Conservation (phyloP, 2,329 filamentous ascomycete species). For the Gliomastix tumulicola region DNA sequence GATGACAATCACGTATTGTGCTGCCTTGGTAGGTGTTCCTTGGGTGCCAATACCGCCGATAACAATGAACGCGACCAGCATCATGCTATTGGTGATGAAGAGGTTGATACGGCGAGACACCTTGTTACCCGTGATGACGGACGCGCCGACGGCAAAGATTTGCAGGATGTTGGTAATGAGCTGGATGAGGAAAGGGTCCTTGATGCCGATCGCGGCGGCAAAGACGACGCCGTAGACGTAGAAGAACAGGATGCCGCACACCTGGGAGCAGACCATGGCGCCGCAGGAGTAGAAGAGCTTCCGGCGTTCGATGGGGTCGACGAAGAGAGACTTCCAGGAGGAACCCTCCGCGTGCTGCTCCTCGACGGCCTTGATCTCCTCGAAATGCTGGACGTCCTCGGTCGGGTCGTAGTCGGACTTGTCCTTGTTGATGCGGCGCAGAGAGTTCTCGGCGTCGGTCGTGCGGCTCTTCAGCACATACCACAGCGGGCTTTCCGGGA, state of each 20-base stretch:
- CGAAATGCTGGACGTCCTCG: slow-evolving; percentile 9
- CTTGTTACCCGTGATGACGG: slow-evolving; percentile 27
- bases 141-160: slow-evolving; percentile 23
- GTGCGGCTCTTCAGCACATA: slow-evolving; percentile 17
- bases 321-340: slow-evolving; percentile 26
- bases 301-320: slow-evolving; percentile 31
- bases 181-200: slow-evolving; percentile 26
- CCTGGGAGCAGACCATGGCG: slow-evolving; percentile 32
- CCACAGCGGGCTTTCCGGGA: slow-evolving; percentile 20
- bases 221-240: slow-evolving; percentile 32
- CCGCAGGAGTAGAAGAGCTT: slow-evolving; percentile 33
- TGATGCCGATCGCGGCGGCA: slow-evolving; percentile 26
- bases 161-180: slow-evolving; percentile 29
- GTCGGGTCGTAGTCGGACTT: slow-evolving; percentile 18
- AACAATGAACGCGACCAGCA: slow-evolving; percentile 23
- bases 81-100: slow-evolving; percentile 23
- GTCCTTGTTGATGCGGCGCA: slow-evolving; percentile 23
- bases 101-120: slow-evolving; percentile 24
- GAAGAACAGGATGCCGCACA: slow-evolving; percentile 36
- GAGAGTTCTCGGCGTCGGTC: slow-evolving; percentile 18
- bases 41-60: slow-evolving; percentile 14
- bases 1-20: slow-evolving; percentile 12
- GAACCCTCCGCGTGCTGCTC: slow-evolving; percentile 17
- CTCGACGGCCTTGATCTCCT: slow-evolving; percentile 13
- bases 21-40: slow-evolving; percentile 5